Conservation (phyloP, 768 basidiomycete genomes). For the Chiua virens region DNA sequence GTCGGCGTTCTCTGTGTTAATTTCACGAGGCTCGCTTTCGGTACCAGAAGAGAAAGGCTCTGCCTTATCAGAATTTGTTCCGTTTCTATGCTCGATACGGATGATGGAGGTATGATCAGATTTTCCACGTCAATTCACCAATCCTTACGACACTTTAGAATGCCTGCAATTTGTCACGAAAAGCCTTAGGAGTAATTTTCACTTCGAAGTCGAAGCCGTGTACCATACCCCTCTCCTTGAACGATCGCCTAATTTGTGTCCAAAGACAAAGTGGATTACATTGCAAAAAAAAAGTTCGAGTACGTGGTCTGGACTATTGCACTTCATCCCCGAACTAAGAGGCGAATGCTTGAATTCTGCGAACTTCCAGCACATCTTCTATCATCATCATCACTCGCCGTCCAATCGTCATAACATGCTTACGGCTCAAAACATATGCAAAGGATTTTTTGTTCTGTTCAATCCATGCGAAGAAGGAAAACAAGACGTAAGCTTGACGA, state of each 20-base stretch:
- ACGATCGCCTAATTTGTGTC: constrained; percentile 36
- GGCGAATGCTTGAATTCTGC: constrained; percentile 24
- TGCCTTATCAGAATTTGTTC: constrained; percentile 11
- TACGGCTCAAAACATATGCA: constrained; percentile 31
- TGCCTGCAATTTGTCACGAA: constrained; percentile 45
- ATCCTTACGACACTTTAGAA: constrained; percentile 37
- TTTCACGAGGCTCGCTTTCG: constrained; percentile 50
- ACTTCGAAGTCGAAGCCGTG: constrained; percentile 54
- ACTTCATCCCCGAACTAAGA: background rate
- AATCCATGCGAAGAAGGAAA: constrained; percentile 60
- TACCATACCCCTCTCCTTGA: constrained; percentile 47
- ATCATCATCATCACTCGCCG: constrained; percentile 54
- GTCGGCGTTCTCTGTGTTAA: constrained; percentile 62
- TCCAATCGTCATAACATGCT: constrained; percentile 56
- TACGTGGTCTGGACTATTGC: constrained; percentile 1
- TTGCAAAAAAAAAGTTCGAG: constrained; percentile 25
- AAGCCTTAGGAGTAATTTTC: constrained; percentile 46
- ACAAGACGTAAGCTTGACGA: constrained; percentile 51
- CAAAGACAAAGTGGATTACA: constrained; percentile 32
- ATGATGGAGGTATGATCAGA: constrained; percentile 18
- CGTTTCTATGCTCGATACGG: constrained; percentile 9
- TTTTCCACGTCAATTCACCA: no score
- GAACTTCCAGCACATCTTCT: constrained; percentile 18
- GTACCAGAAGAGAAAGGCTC: background rate
- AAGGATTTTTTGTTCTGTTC: constrained; percentile 55